phyloP scores from a whole-genome alignment of 768 basidiomycete genomes.

The Butyriboletus loyo region DNA sequence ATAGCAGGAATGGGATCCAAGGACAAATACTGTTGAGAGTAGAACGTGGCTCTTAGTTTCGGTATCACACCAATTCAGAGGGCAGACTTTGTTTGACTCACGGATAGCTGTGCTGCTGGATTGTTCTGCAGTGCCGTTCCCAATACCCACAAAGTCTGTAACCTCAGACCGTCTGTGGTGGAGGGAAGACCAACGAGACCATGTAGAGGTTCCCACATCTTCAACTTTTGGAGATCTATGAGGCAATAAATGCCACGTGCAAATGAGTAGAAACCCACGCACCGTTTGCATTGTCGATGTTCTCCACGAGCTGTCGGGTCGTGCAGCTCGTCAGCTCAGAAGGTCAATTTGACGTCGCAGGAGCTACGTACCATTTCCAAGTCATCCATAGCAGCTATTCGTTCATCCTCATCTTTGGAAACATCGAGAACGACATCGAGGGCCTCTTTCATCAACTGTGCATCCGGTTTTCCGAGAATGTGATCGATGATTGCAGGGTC shows the following conservation, averaged over 20 bases:
- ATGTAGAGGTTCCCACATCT: conserved; percentile 79
- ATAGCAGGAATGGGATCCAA: conserved; percentile 65
- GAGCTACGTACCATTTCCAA: conserved; percentile 71
- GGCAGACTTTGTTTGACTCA: conserved; percentile 35
- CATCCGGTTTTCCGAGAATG: conserved; percentile 82
- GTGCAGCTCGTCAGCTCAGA: not conserved
- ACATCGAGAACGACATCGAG: conserved; percentile 62
- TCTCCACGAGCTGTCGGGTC: conserved; percentile 65
- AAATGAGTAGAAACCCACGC: not conserved
- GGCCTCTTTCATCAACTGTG: conserved; percentile 80
- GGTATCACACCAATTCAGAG: not conserved
- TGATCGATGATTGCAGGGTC: conserved; percentile 83
- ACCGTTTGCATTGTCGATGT: conserved; percentile 90
- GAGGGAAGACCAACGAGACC: conserved; percentile 51
- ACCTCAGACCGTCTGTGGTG: conserved; percentile 58
- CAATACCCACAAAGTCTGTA: conserved; percentile 78
- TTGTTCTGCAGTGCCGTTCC: conserved; percentile 92
- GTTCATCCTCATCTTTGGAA: conserved; percentile 49
- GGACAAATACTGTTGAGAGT: conserved; percentile 49
- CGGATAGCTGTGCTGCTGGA: conserved; percentile 74
- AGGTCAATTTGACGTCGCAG: not conserved
- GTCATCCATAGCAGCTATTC: conserved; percentile 74
- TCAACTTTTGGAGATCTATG: conserved; percentile 69
- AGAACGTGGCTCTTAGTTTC: not conserved
- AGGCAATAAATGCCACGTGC: not conserved